phyloP scores from a whole-genome alignment of 805 yeast genomes.

The Candida glaebosa region DNA sequence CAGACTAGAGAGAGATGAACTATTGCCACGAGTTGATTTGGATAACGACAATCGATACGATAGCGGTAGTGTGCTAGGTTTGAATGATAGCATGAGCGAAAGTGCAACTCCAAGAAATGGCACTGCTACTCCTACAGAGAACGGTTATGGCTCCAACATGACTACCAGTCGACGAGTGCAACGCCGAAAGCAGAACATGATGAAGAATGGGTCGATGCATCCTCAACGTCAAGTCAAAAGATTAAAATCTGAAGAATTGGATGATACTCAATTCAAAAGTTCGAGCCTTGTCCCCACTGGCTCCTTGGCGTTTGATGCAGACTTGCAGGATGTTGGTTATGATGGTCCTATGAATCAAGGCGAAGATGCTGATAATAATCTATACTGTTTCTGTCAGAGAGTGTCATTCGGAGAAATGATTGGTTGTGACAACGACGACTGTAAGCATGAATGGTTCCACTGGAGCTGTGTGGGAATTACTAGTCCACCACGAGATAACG shows the following conservation, averaged over 20 bases:
- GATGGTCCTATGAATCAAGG: conserved; percentile 16
- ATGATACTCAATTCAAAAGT: conserved; percentile 12
- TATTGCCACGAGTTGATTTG: conserved; percentile 53
- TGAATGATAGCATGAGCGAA: conserved; percentile 23
- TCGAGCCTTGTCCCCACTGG: conserved; percentile 7
- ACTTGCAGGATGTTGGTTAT: conserved; percentile 12
- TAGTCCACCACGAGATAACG: conserved; percentile 82
- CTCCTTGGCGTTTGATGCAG: conserved; percentile 9
- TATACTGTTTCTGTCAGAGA: conserved; percentile 90
- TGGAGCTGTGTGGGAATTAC: conserved; percentile 90
- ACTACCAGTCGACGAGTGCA: conserved; percentile 4
- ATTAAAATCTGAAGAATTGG: conserved; percentile 19
- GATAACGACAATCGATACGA: conserved; percentile 15
- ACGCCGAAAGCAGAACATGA: conserved; percentile 4
- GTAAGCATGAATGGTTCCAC: conserved; percentile 94
- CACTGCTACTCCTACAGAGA: conserved; percentile 8
- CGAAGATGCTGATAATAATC: conserved; percentile 46
- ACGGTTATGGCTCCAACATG: conserved; percentile 6
- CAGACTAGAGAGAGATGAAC: conserved; percentile 76
- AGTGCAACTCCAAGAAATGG: conserved; percentile 30
- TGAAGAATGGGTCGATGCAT: conserved; percentile 7
- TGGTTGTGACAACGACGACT: conserved; percentile 90
- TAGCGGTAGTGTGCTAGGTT: conserved; percentile 12
- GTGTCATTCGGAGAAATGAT: conserved; percentile 97
- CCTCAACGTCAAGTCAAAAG: conserved; percentile 17